Evolutionary conservation across 2,329 filamentous ascomycete genomes (phyloP), one percentile per base, ranked within the genome.

Genomic region (Fusarium continuum): DNA sequence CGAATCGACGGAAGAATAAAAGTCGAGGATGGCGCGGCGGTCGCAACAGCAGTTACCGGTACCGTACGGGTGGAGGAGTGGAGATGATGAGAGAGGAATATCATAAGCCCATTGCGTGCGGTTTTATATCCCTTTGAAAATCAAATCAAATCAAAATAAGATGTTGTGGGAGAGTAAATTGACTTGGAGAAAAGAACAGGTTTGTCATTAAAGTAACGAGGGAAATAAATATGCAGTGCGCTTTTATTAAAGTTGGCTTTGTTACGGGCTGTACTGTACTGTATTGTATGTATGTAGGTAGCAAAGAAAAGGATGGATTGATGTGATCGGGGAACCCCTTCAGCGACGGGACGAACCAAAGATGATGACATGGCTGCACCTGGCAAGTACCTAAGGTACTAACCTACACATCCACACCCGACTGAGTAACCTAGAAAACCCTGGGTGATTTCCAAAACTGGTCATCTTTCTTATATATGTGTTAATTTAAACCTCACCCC

Each of bases 51-150:
- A 54, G 43, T 19, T 14, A 31, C 17, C 22, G 25, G 20, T 11
- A 36, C 19, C 16, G 20, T n/a, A 28, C 22, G n/a, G 55, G 61
- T 58, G 64, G 67, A 55, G 39, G 55, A 67, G 66, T 69, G 66
- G 66, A 68, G 66, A 68, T 65, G 63, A 43, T 40, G 43, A 38
- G 43, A 32, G 31, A 49, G 13, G 28, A n/a, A 32, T 46, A 50
- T 55, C 49, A 61, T 19, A 55, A 45, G 46, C 49, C 57, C 57
- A 58, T 64, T 58, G 45, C 35, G 52, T 43, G 51, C 34, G 26
- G 22, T 47, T 16, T 14, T 16, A 29, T 29, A n/a, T 22, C 23
- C 40, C 10, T 20, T 40, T 8, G 28, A 23, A 34, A 11, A 20
- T n/a, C n/a, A n/a, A n/a, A n/a, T n/a, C n/a, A n/a, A 34, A 26